Evolutionary conservation across 2,329 filamentous ascomycete species (phyloP), one percentile per base, ranked within the genome.

Genomic region (Thielaviopsis ethacetica): DNA sequence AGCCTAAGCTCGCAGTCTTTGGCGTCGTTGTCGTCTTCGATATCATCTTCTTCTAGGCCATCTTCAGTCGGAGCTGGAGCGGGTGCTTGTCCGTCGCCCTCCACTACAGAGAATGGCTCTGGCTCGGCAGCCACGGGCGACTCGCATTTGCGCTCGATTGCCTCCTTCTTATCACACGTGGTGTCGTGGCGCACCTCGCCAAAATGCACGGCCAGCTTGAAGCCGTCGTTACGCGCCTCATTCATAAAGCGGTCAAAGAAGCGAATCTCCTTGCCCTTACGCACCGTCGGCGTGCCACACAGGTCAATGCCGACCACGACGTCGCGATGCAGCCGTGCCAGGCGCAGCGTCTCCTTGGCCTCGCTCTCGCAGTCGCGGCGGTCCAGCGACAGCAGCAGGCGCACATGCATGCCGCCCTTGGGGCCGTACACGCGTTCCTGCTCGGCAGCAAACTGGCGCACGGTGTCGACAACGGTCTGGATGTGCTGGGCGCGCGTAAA

Each of bases 241-340:
- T 68, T 64, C 63, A 93, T 85, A 0, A 81, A 77, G 0, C 75
- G 70, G 1, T 73, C 71, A 67, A 88, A 86, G 6, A 79, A 69
- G 17, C 74, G 70, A 21, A 91, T 73, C 55, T 82, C 76, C 10
- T 83, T 82, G 62, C 74, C 76, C 0, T 76, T 72, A 1, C 67
- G 66, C 1, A 66, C 67, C 6, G 68, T 66, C 0, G 87, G 88
- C 66, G 94, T 82, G 19, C 88, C 88, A 69, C 87, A 91, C 21
- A 93, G 77, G 66, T 93, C 88, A 22, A 93, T 69, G 15, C 83
- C 88, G 1, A 91, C 84, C 4, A 91, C 79, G 19, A 81, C 80
- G 4, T 70, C 63, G 15, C 70, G 71, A 67, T 83, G 79, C 60
- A 72, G 71, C 53, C 78, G 68, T 1, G 85, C 86, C 1, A 93